These are phyloP conservation scores for Eimeria tenella DNA, from an alignment of 169 alveolate species.

Conservation along the genomic window DNA sequence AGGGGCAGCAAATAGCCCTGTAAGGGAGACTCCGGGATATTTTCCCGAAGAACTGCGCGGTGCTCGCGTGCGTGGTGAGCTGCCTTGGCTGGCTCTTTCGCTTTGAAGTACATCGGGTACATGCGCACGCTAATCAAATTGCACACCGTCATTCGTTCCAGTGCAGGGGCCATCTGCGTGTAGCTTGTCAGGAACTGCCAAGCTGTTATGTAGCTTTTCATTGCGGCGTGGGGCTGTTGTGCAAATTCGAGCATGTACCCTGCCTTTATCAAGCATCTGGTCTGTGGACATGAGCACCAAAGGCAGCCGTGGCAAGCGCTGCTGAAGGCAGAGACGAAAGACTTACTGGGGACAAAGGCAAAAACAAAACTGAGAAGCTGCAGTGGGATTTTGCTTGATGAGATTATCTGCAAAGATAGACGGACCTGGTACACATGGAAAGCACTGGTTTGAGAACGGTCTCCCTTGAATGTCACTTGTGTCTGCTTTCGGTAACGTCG, in stretches of 20 bases:
- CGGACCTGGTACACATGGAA: constrained; percentile 76
- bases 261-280: constrained; percentile 77
- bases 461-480: constrained; percentile 70
- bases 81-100: constrained; percentile 78
- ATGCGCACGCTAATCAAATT: constrained; percentile 75
- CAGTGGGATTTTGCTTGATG: no score
- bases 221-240: constrained; percentile 80
- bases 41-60: constrained; percentile 79
- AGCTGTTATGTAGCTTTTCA: constrained; percentile 78
- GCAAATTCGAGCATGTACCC: constrained; percentile 79
- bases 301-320: neutral
- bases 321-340: neutral
- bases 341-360: no score
- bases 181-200: constrained; percentile 80
- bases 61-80: constrained; percentile 80
- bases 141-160: constrained; percentile 78
- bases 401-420: neutral
- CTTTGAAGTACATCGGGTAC: constrained; percentile 80
- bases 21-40: constrained; percentile 58
- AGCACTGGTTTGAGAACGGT: constrained; percentile 72
- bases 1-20: constrained; percentile 77
- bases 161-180: constrained; percentile 77
- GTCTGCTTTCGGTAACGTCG: constrained; percentile 77
- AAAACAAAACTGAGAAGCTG: no score
- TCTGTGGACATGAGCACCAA: constrained; percentile 37